These are phyloP conservation scores for Microcyclospora tardicrescens DNA, from an alignment of 2,329 filamentous ascomycete species.

Conservation along the genomic window DNA sequence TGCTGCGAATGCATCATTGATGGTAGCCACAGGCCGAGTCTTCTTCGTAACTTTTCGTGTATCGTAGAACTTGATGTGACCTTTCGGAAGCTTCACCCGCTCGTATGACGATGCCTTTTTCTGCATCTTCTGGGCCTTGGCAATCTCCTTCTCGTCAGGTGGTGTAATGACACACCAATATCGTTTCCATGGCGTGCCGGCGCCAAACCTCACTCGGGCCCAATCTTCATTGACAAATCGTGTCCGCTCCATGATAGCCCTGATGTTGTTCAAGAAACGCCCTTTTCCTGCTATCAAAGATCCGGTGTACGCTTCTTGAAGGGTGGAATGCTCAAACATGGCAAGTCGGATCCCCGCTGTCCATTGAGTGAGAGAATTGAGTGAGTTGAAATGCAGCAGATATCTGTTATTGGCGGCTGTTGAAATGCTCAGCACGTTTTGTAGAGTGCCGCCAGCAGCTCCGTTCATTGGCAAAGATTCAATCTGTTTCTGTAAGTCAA, in stretches of 20 bases:
- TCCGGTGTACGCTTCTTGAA: conserved; percentile 94
- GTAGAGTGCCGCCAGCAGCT: conserved; percentile 61
- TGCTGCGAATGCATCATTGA: conserved; percentile 79
- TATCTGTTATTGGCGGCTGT: conserved; percentile 94
- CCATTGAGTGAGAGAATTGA: conserved; percentile 89
- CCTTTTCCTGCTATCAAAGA: conserved; percentile 92
- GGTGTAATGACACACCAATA: conserved; percentile 95
- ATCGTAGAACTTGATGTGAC: conserved; percentile 91
- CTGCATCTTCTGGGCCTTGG: conserved; percentile 67
- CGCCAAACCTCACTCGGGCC: conserved; percentile 89
- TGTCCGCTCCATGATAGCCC: conserved; percentile 70
- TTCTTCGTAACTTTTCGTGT: conserved; percentile 86
- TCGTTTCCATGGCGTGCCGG: conserved; percentile 87
- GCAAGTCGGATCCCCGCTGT: conserved; percentile 84
- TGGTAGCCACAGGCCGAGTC: conserved; percentile 74
- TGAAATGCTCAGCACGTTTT: conserved; percentile 91
- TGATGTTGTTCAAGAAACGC: conserved; percentile 78
- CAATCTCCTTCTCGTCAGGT: conserved; percentile 83
- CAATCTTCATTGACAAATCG: conserved; percentile 74
- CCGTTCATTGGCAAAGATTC: conserved; percentile 76
- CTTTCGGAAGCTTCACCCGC: conserved; percentile 59
- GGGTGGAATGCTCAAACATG: conserved; percentile 84
- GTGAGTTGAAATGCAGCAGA: conserved; percentile 88
- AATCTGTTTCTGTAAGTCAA: conserved; percentile 19
- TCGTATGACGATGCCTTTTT: conserved; percentile 80